Conservation (phyloP, 2,329 filamentous ascomycete species). For the Aspergillus novoparasiticus region DNA sequence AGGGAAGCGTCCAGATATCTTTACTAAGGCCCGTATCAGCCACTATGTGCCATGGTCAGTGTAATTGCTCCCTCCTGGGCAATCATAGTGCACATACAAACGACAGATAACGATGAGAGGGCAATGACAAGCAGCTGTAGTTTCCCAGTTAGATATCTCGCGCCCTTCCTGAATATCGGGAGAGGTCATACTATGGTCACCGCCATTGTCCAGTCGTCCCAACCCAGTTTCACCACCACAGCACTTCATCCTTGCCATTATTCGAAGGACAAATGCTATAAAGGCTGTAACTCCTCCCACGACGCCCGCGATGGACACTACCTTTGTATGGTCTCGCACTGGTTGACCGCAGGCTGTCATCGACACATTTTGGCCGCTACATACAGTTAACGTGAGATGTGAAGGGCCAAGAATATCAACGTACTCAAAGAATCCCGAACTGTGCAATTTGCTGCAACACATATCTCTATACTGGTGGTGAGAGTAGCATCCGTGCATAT, state of each 20-base stretch:
- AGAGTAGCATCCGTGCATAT: constrained; percentile 42
- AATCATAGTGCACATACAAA: constrained; percentile 23
- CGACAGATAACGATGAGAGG: constrained; percentile 27
- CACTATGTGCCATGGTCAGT: constrained; percentile 30
- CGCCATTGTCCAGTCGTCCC: constrained; percentile 46
- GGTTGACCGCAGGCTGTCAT: constrained; percentile 42
- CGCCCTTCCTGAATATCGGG: neutral
- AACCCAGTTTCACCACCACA: constrained; percentile 40
- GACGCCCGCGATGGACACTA: constrained; percentile 37
- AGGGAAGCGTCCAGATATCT: constrained; percentile 50
- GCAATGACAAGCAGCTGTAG: constrained; percentile 23
- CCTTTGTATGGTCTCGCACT: constrained; percentile 36
- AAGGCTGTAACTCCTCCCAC: constrained; percentile 38
- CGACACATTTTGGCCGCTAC: constrained; percentile 48
- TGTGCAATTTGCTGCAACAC: constrained; percentile 39
- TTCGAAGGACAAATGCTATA: constrained; percentile 36
- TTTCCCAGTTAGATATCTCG: neutral
- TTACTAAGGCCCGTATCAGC: constrained; percentile 44
- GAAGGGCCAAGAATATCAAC: constrained; percentile 2
- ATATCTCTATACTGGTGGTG: constrained; percentile 34
- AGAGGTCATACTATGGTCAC: constrained; percentile 29
- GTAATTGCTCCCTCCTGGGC: neutral
- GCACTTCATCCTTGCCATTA: constrained; percentile 40
- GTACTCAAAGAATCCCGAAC: constrained; percentile 41
- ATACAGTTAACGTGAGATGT: constrained; percentile 11